A percentile compares a stretch with the other conserved stretches of the same genome.
phyloP scores from a whole-genome alignment of 495 filamentous ascomycete species.

The Tuber calosporum region DNA sequence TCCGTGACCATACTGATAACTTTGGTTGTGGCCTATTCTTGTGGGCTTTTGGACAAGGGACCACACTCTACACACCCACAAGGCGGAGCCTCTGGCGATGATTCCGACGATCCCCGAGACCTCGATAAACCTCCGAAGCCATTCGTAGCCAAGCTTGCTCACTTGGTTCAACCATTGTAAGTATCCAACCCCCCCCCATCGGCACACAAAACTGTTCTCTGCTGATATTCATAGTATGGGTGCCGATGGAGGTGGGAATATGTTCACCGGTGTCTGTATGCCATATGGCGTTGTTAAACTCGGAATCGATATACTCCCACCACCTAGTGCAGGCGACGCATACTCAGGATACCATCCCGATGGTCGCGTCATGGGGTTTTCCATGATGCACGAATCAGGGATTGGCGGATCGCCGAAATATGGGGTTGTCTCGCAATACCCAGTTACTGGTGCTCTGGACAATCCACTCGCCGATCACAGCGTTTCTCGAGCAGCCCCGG shows the following conservation, averaged over 20 bases:
- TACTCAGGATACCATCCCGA: slow-evolving; percentile 58
- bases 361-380: slow-evolving; percentile 62
- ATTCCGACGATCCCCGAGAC: background rate
- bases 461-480: slow-evolving; percentile 57
- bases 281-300: slow-evolving; percentile 68
- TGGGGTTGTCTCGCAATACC: slow-evolving; percentile 62
- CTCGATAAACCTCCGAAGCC: background rate
- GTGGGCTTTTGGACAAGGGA: background rate
- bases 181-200: background rate
- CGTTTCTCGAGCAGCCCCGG: slow-evolving; percentile 48
- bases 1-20: background rate
- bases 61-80: background rate
- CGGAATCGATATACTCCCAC: slow-evolving; percentile 55
- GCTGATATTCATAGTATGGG: slow-evolving; percentile 39
- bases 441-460: slow-evolving; percentile 49
- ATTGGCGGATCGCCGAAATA: slow-evolving; percentile 72
- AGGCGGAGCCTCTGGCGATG: background rate
- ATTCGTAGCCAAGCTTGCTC: background rate
- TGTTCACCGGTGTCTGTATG: slow-evolving; percentile 59
- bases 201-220: background rate
- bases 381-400: slow-evolving; percentile 66
- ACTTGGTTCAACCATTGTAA: background rate
- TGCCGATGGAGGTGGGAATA: slow-evolving; percentile 53
- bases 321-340: slow-evolving; percentile 49
- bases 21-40: background rate